Evolutionary conservation across 2,329 filamentous ascomycete species (phyloP).

Genomic region (Hymenoscyphus occultus): DNA sequence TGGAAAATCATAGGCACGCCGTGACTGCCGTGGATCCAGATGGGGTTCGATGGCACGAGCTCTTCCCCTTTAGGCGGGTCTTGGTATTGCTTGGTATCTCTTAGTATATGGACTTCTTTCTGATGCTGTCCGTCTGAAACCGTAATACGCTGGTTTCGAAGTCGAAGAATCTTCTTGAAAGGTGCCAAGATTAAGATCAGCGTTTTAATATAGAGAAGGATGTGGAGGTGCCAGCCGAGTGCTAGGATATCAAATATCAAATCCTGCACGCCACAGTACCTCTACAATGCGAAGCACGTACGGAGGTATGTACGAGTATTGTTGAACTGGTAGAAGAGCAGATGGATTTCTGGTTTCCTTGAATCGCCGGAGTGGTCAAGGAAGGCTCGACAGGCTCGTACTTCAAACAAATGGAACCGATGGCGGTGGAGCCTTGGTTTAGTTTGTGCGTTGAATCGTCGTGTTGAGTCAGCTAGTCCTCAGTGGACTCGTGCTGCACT

Average conservation of each 20-base stretch:
- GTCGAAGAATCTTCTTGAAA: slow-evolving; percentile 8
- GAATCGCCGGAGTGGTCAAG: neutral
- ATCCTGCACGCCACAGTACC: neutral
- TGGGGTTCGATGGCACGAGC: neutral
- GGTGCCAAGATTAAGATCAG: slow-evolving; percentile 11
- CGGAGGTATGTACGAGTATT: too few relatives aligned
- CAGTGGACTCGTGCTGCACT: neutral
- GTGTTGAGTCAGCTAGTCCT: neutral
- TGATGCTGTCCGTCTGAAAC: slow-evolving; percentile 10
- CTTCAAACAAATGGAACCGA: neutral
- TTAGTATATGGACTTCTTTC: neutral
- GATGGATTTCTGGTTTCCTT: neutral
- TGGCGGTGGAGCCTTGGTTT: neutral
- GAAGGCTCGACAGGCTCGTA: neutral
- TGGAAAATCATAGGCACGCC: neutral
- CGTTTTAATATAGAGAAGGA: neutral
- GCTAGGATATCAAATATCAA: neutral
- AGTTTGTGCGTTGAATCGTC: neutral
- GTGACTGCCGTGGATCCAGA: slow-evolving; percentile 7
- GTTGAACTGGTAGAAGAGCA: neutral
- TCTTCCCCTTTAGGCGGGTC: slow-evolving; percentile 10
- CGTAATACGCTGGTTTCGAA: slow-evolving; percentile 3
- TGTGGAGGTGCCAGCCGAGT: neutral
- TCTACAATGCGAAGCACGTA: too few relatives aligned
- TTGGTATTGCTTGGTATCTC: slow-evolving; percentile 14